A percentile compares a stretch with the other conserved stretches of the same genome.
phyloP scores from a whole-genome alignment of 352 stramenopile species.

The Salisapilia sapeloensis region DNA sequence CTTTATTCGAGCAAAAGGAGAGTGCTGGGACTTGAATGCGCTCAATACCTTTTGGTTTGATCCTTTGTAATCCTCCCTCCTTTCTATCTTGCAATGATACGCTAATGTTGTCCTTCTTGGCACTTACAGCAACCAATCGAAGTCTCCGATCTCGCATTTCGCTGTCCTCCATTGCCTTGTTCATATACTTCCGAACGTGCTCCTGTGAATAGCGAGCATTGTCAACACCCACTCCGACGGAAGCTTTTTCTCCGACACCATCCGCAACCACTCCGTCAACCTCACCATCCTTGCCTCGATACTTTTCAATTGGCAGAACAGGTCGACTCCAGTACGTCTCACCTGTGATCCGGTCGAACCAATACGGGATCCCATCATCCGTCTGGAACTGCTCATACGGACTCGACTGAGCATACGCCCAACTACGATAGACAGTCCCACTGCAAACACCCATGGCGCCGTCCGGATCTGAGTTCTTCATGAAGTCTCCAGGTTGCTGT shows the following conservation, averaged over 20 bases:
- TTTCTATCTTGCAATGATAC: slow-evolving; percentile 10
- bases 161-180: slow-evolving; percentile 58
- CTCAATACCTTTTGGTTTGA: slow-evolving; percentile 10
- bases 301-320: slow-evolving; percentile 63
- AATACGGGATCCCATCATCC: slow-evolving; percentile 85
- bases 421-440: slow-evolving; percentile 83
- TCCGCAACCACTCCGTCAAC: slow-evolving; percentile 71
- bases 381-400: slow-evolving; percentile 83
- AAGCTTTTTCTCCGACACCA: slow-evolving; percentile 47
- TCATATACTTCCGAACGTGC: slow-evolving; percentile 73
- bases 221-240: slow-evolving; percentile 46
- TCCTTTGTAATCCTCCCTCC: neutral
- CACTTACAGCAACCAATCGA: slow-evolving; percentile 29
- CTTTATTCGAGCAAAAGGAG: too few species aligned
- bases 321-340: slow-evolving; percentile 86
- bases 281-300: slow-evolving; percentile 47
- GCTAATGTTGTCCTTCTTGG: slow-evolving; percentile 42
- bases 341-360: slow-evolving; percentile 60
- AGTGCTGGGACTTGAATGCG: slow-evolving; percentile 39
- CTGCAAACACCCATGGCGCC: slow-evolving; percentile 65
- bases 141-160: slow-evolving; percentile 42
- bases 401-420: slow-evolving; percentile 78
- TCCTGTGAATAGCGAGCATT: slow-evolving; percentile 38
- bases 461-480: slow-evolving; percentile 66
- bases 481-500: slow-evolving; percentile 87